Conservation (phyloP, 805 yeast species). For the Candida corydali region DNA sequence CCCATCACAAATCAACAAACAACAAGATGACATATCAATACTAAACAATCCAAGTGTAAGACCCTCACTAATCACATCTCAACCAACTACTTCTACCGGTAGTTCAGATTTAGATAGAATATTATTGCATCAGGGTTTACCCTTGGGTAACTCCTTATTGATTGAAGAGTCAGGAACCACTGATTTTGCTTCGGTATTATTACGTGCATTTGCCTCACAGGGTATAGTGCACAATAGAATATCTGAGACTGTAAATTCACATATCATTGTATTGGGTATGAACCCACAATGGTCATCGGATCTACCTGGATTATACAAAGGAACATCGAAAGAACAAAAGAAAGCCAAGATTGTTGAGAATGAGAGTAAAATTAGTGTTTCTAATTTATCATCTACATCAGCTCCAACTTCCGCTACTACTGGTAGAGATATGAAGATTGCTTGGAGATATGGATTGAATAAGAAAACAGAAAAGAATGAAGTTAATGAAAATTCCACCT, state of each 20-base stretch:
- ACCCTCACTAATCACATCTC: constrained; percentile 76
- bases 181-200: constrained; percentile 71
- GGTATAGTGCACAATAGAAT: constrained; percentile 65
- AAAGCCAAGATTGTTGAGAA: constrained; percentile 52
- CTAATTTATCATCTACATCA: constrained; percentile 39
- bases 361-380: constrained; percentile 63
- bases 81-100: constrained; percentile 78
- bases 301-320: constrained; percentile 74
- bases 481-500: constrained; percentile 13
- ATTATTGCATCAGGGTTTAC: constrained; percentile 79
- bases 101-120: constrained; percentile 69
- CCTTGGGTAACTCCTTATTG: constrained; percentile 66
- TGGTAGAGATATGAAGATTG: constrained; percentile 57
- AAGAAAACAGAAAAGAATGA: constrained; percentile 13
- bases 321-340: constrained; percentile 62
- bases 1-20: not conserved
- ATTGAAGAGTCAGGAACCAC: constrained; percentile 86
- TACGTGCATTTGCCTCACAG: constrained; percentile 70
- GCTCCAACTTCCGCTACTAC: constrained; percentile 10
- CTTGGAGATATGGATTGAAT: constrained; percentile 82
- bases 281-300: constrained; percentile 59
- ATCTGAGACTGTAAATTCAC: constrained; percentile 44
- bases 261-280: constrained; percentile 60
- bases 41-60: constrained; percentile 53
- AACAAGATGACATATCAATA: constrained; percentile 5